phyloP scores from a whole-genome alignment of 1,139 yeast species.

The Nematodospora anomalae region DNA sequence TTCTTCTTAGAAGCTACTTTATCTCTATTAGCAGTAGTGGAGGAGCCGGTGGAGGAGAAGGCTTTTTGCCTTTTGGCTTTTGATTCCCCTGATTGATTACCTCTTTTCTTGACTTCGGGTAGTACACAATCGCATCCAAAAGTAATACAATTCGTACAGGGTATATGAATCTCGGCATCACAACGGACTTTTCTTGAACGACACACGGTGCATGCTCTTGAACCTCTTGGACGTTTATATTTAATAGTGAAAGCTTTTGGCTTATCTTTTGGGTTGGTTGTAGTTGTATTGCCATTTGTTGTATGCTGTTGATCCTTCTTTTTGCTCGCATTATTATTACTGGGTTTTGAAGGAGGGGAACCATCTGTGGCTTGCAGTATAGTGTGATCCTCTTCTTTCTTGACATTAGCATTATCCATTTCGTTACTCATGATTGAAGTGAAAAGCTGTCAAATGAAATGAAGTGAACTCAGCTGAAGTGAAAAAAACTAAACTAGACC shows the following conservation, averaged over 20 bases:
- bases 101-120: slow-evolving; percentile 57
- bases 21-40: background rate
- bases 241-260: slow-evolving; percentile 52
- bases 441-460: too few relatives aligned
- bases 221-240: slow-evolving; percentile 52
- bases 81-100: slow-evolving; percentile 27
- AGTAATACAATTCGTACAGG: slow-evolving; percentile 76
- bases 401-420: too few relatives aligned
- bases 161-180: slow-evolving; percentile 66
- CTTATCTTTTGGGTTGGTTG: slow-evolving; percentile 24
- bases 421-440: too few relatives aligned
- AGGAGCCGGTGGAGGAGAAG: slow-evolving; percentile 1
- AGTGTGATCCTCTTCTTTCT: too few relatives aligned
- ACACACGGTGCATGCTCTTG: slow-evolving; percentile 58
- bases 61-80: slow-evolving; percentile 22
- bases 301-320: background rate
- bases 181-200: slow-evolving; percentile 74
- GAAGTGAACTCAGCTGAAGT: too few relatives aligned
- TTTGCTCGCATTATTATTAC: too few relatives aligned
- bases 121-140: slow-evolving; percentile 72
- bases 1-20: background rate
- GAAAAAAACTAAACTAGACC: too few relatives aligned
- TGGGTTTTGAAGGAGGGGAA: too few relatives aligned
- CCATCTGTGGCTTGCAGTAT: too few relatives aligned
- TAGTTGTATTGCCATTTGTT: background rate